Evolutionary conservation across 2,329 filamentous ascomycete species (phyloP).

Genomic region (Blumeria graminis): DNA sequence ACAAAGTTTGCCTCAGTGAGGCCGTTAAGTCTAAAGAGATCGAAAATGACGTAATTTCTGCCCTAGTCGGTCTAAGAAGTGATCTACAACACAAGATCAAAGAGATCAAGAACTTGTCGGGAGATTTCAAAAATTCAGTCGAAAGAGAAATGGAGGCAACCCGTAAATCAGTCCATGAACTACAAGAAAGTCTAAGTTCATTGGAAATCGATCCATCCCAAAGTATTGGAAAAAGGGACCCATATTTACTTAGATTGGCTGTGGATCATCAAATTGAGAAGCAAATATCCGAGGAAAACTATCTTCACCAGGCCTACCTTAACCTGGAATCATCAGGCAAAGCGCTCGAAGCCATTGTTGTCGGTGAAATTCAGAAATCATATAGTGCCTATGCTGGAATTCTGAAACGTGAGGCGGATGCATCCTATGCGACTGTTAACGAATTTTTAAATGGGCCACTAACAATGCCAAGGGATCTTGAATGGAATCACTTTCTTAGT

Average conservation of each 20-base stretch:
- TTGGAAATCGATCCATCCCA: constrained; percentile 53
- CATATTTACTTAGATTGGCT: constrained; percentile 62
- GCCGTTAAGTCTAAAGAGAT: constrained; percentile 77
- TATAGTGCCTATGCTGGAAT: constrained; percentile 88
- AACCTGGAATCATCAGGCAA: constrained; percentile 86
- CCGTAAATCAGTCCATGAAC: constrained; percentile 47
- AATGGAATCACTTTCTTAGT: constrained; percentile 63
- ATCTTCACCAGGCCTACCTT: constrained; percentile 78
- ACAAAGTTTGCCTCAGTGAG: constrained; percentile 56
- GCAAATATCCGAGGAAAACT: constrained; percentile 93
- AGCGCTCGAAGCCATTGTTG: constrained; percentile 86
- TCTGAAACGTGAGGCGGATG: constrained; percentile 72
- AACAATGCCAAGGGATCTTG: constrained; percentile 78
- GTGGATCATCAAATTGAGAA: constrained; percentile 80
- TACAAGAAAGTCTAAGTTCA: constrained; percentile 63
- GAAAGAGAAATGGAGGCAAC: constrained; percentile 85
- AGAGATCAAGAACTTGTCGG: constrained; percentile 81
- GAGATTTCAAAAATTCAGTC: constrained; percentile 91
- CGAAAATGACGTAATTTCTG: constrained; percentile 73
- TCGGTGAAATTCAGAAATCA: constrained; percentile 92
- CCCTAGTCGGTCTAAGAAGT: constrained; percentile 61
- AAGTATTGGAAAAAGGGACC: constrained; percentile 70
- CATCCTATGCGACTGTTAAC: constrained; percentile 53
- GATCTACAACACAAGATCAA: constrained; percentile 94
- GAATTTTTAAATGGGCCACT: constrained; percentile 66